Evolutionary conservation across 2,329 filamentous ascomycete species (phyloP), one percentile per base, ranked within the genome.

Genomic region (Monilinia aucupariae): DNA sequence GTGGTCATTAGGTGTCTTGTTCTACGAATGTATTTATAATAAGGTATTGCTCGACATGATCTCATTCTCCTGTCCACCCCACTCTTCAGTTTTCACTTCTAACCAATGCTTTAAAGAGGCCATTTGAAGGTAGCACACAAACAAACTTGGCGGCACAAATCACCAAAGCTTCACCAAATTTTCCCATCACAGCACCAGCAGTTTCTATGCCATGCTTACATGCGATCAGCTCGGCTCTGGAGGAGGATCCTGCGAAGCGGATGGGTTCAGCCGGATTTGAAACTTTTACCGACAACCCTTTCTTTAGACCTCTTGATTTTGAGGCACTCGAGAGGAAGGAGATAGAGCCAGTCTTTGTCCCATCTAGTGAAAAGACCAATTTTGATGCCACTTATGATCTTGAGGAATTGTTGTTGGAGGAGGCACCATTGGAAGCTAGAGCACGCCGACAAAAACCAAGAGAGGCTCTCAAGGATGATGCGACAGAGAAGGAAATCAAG

Each of bases 11-110:
- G 94, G 94, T 55, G 94, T 99, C 52, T 83, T 96, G n/a, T 97
- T 97, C 76, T 99, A 97, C 76, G 94, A 99, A 76, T 97, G 94
- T 82, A 97, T 99, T 68, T 99, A 97, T 79, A 96, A 96, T 79
- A 97, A 96, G 87, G 91, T 92, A 77, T 59, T 81, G 74, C 59
- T 47, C n/a, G 20, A 47, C 53, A 7, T n/a, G 64, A 22, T 34
- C 34, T 17, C 53, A 56, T 45, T 32, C n/a, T 55, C 6, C 39
- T 10, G 20, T 55, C 25, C 22, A 32, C 39, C 25, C 39, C 30
- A 27, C 59, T 53, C 43, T 55, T 53, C 15, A 22, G 1, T n/a
- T 32, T 50, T 49, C 41, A 49, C 15, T 47, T 6, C 41, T 62
- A 48, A 62, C 66, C 22, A 67, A 45, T 25, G 34, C 53, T 39